A percentile compares a stretch with the other conserved stretches of the same genome.
These are phyloP conservation scores for Arachnopeziza araneosa DNA, from an alignment of 2,329 filamentous ascomycete genomes.

Conservation along the genomic window DNA sequence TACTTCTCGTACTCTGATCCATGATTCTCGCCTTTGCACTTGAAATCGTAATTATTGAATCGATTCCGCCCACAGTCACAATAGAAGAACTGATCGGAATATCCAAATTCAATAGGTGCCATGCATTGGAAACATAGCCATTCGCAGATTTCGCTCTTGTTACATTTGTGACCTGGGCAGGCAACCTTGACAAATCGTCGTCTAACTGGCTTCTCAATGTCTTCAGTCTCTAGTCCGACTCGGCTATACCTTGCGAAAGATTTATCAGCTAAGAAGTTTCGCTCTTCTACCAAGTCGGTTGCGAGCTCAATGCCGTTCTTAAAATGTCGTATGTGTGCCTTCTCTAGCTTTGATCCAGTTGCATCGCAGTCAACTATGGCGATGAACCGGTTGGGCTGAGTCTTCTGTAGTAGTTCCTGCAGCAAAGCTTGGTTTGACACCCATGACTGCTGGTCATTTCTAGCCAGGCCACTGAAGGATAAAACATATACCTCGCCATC, in stretches of 20 bases:
- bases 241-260: constrained; percentile 18
- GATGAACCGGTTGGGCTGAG: neutral
- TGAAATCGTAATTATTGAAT: constrained; percentile 29
- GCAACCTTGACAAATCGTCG: neutral
- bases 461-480: constrained; percentile 17
- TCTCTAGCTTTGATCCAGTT: neutral
- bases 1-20: constrained; percentile 19
- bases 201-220: neutral
- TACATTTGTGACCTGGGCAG: neutral
- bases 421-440: constrained; percentile 1
- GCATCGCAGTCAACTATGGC: neutral
- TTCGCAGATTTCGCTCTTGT: neutral
- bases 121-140: constrained; percentile 28
- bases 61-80: constrained; percentile 33
- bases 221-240: constrained; percentile 9
- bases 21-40: constrained; percentile 29
- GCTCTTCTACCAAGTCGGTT: constrained; percentile 17
- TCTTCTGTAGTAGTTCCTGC: neutral
- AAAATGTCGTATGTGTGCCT: neutral
- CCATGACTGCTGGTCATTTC: constrained; percentile 9
- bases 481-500: neutral
- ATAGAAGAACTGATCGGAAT: constrained; percentile 30
- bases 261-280: constrained; percentile 19
- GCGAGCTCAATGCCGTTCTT: constrained; percentile 5
- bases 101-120: constrained; percentile 27